Evolutionary conservation across 2,329 filamentous ascomycete species (phyloP).

Genomic region (Apiospora pterosperma): DNA sequence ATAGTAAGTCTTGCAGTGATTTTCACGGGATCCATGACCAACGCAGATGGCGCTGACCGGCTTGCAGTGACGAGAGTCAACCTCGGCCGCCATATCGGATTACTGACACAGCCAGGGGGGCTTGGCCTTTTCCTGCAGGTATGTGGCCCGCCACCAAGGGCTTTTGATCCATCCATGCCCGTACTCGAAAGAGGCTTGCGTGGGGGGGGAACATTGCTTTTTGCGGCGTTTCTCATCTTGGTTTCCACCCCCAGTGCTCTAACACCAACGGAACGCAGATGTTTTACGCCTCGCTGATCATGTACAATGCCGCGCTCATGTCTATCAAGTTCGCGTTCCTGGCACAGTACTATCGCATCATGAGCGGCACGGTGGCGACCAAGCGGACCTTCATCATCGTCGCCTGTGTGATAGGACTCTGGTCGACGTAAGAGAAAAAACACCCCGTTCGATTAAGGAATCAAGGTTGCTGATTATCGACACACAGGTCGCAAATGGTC

Average conservation of each 20-base stretch:
- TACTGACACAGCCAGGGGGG: neutral
- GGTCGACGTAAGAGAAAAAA: neutral
- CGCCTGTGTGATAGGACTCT: slow-evolving; percentile 18
- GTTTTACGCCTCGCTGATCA: slow-evolving; percentile 34
- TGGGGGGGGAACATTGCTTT: neutral
- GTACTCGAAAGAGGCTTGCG: too few species aligned
- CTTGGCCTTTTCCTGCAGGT: neutral
- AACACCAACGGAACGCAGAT: slow-evolving; percentile 16
- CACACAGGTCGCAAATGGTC: slow-evolving; percentile 25
- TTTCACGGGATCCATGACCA: too few species aligned
- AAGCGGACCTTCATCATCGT: slow-evolving; percentile 16
- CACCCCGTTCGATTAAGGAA: slow-evolving; percentile 28
- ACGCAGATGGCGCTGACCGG: neutral
- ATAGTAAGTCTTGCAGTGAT: neutral
- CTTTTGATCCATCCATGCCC: too few species aligned
- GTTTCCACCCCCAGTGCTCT: neutral
- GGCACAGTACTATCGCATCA: slow-evolving; percentile 35
- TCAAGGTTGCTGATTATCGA: neutral
- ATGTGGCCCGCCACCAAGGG: neutral
- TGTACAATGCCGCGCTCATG: slow-evolving; percentile 33
- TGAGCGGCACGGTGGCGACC: slow-evolving; percentile 27
- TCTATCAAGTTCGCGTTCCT: slow-evolving; percentile 35
- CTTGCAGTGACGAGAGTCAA: neutral
- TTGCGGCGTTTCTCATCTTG: neutral
- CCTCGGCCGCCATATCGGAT: slow-evolving; percentile 5